Percentiles rank a stretch among this genome's conserved stretches.
Conservation (phyloP, 2,329 filamentous ascomycete species). For the Epichloe gansuensis region DNA sequence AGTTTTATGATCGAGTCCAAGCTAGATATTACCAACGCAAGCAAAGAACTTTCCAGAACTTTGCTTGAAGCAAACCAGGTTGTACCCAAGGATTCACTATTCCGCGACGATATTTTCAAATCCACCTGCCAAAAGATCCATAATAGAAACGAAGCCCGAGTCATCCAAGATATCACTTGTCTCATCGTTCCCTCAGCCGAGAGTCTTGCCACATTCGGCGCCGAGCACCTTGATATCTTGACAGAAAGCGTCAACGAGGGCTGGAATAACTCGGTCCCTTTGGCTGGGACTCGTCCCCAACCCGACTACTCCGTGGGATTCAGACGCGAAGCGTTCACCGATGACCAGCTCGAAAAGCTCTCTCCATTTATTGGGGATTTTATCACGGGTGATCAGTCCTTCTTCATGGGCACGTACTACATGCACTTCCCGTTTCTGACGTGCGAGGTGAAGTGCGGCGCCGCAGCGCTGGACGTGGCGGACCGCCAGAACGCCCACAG, state of each 20-base stretch:
- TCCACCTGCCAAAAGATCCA: too few species aligned
- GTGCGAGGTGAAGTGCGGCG: constrained; percentile 33
- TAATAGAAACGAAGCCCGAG: constrained; percentile 18
- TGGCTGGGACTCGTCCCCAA: constrained; percentile 25
- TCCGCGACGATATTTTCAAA: too few species aligned
- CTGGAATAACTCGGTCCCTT: constrained; percentile 27
- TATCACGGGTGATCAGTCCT: constrained; percentile 20
- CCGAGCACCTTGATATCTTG: constrained; percentile 18
- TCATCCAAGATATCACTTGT: constrained; percentile 26
- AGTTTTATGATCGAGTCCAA: too few species aligned
- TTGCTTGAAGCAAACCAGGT: too few species aligned
- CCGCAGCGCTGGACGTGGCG: constrained; percentile 22
- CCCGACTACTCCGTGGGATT: constrained; percentile 33
- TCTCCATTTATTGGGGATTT: constrained; percentile 23
- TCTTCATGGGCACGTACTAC: constrained; percentile 30
- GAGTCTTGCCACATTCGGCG: constrained; percentile 15
- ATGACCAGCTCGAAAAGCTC: constrained; percentile 28
- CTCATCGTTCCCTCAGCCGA: constrained; percentile 26
- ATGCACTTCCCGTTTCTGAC: constrained; percentile 39
- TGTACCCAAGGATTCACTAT: too few species aligned
- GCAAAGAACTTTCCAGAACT: too few species aligned
- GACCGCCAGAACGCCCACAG: constrained; percentile 29
- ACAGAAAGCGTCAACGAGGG: constrained; percentile 28
- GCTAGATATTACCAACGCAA: too few species aligned
- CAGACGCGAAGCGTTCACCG: constrained; percentile 26